phyloP scores from a whole-genome alignment of 108 stramenopile genomes.

The Fragilaria radians region DNA sequence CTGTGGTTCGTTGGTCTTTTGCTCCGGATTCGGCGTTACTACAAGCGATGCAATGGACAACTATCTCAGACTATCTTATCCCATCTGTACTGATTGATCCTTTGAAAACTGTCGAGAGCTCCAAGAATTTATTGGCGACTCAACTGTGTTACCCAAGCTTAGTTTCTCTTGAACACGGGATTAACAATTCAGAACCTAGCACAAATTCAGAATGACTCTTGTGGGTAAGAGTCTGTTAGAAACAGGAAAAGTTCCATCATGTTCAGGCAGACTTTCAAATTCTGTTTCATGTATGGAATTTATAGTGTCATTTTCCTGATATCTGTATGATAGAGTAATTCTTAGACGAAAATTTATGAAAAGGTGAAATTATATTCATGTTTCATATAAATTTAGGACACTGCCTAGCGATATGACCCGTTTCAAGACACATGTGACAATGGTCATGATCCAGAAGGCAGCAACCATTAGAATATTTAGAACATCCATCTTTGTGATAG shows the following conservation, averaged over 20 bases:
- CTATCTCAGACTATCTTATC: not conserved
- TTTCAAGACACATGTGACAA: constrained; percentile 63
- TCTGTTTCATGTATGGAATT: no score
- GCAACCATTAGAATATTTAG: constrained; percentile 12
- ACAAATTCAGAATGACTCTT: no score
- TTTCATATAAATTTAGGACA: no score
- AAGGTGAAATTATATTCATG: no score
- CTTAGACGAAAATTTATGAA: no score
- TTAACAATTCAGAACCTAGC: no score
- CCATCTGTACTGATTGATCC: not conserved
- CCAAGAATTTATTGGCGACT: not conserved
- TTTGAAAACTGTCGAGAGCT: constrained; percentile 6
- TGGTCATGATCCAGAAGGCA: constrained; percentile 74
- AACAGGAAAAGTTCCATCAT: no score
- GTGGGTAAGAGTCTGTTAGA: no score
- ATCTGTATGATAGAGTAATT: no score
- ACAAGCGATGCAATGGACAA: not conserved
- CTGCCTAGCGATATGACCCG: constrained; percentile 55
- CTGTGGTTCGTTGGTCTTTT: not conserved
- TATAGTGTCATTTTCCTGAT: no score
- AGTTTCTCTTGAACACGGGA: constrained; percentile 9
- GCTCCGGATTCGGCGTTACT: not conserved
- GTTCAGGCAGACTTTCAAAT: no score
- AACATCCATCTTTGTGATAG: constrained; percentile 63
- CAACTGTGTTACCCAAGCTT: constrained; percentile 11